Evolutionary conservation across 192 early-diverging fungal genomes (phyloP), one percentile per base, ranked within the genome.

Genomic region (Rhizophagus clarus): DNA sequence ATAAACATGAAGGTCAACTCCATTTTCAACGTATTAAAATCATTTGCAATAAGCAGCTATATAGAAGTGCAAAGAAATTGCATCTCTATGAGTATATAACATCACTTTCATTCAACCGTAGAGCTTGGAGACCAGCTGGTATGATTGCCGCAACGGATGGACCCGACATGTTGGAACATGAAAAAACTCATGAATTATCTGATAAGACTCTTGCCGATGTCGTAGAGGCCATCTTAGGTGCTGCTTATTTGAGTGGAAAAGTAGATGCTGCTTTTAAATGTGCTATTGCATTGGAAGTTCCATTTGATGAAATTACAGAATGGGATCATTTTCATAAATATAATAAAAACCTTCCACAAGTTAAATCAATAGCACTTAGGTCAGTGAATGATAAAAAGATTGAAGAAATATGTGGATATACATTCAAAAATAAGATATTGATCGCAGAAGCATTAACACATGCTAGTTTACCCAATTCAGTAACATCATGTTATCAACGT

Each of bases 141-240:
- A 89, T 88, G 76, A 82, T 82, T 22, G 79, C 83, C 0, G 83
- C 85, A 74, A 49, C 64, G 37, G 81, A 82, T 40, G 37, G 67
- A 2, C 80, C 82, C 11, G 77, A 85, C 3, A 72, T 51, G 8
- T 28, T 70, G 17, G 80, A 82, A 0, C 68, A 73, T 3, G 47
- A 83, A 47, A 79, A 69, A 47, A 60, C 61, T 15, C 89, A 90
- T 56, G 81, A 68, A 49, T 85, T 97, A n/a, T 93, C 93, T 5
- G 92, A 95, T 74, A 98, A 98, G 68, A 91, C 92, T 0, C 81
- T 96, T 37, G 96, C 96, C 0, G 96, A 98, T 86, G 83, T 93
- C 45, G 87, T 98, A 1, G 96, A 98, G 81, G 91, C 96, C 0
- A 84, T 93, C 6, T 81, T 98, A 24, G 96, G 96, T 0, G 96